Conservation (phyloP, 768 basidiomycete species). For the Paxillus involutus region DNA sequence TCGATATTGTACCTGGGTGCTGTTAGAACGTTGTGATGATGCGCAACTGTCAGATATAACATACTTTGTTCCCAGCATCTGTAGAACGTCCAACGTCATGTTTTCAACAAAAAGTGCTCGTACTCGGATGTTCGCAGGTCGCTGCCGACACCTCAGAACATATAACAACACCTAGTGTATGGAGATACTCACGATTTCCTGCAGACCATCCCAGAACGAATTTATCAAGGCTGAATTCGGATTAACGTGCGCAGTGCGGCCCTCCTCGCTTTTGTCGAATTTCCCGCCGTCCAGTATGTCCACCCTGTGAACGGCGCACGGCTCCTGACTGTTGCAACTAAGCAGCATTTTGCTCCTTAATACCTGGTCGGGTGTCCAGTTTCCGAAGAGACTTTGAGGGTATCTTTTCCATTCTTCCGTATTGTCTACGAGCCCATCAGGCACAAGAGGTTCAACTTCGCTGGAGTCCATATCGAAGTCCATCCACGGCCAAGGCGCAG, state of each 20-base stretch:
- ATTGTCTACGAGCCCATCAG: slow-evolving; percentile 2
- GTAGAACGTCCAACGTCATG: slow-evolving; percentile 49
- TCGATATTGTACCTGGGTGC: slow-evolving; percentile 51
- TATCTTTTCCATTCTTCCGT: slow-evolving; percentile 26
- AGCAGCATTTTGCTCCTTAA: slow-evolving; percentile 27
- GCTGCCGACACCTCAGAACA: slow-evolving; percentile 11
- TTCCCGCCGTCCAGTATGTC: slow-evolving; percentile 18
- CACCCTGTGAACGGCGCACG: slow-evolving; percentile 23
- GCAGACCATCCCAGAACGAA: slow-evolving; percentile 32
- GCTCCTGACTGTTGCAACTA: neutral
- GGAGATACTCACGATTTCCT: slow-evolving; percentile 31
- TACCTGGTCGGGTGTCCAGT: slow-evolving; percentile 36
- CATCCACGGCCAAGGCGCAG: slow-evolving; percentile 45
- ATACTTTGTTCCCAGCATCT: slow-evolving; percentile 58
- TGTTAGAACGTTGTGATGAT: neutral
- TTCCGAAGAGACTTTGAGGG: slow-evolving; percentile 32
- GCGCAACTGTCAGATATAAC: slow-evolving; percentile 3
- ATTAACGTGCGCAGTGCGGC: slow-evolving; percentile 3
- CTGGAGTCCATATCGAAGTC: slow-evolving; percentile 32
- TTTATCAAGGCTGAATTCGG: slow-evolving; percentile 17
- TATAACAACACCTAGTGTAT: neutral
- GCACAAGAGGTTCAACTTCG: slow-evolving; percentile 15
- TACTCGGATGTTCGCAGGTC: slow-evolving; percentile 39
- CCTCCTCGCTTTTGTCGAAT: slow-evolving; percentile 11
- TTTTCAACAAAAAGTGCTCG: slow-evolving; percentile 54